Conservation (phyloP, 1,284 basidiomycete genomes). For the Marasmius oreades region DNA sequence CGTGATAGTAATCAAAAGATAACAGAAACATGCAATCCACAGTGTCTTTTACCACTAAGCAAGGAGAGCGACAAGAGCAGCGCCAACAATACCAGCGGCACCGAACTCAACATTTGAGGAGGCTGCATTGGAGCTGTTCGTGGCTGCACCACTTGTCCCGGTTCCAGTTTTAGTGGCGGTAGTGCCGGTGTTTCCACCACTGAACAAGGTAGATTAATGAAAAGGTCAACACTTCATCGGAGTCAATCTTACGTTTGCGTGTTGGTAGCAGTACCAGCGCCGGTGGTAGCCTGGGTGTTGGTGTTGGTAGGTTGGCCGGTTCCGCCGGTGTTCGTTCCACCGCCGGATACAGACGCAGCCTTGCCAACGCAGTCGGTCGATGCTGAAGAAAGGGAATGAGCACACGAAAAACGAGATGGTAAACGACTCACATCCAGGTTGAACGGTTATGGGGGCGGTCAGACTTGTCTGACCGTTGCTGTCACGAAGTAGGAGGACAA, state of each 20-base stretch:
- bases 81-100: conserved; percentile 43
- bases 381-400: conserved; percentile 21
- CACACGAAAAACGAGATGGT: conserved; percentile 10
- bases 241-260: background rate
- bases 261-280: conserved; percentile 17
- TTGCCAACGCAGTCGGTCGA: conserved; percentile 31
- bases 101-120: conserved; percentile 33
- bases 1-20: background rate
- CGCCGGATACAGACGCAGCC: conserved; percentile 10
- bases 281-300: conserved; percentile 13
- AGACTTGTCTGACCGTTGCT: conserved; percentile 42
- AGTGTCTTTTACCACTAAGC: conserved; percentile 25
- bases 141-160: conserved; percentile 10
- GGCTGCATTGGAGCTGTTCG: conserved; percentile 27
- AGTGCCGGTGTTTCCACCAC: conserved; percentile 16
- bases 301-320: conserved; percentile 16
- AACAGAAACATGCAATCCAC: background rate
- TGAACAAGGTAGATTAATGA: background rate
- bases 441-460: conserved; percentile 48
- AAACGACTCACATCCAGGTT: conserved; percentile 38
- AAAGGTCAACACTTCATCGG: background rate
- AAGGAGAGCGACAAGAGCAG: conserved; percentile 42
- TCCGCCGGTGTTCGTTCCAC: conserved; percentile 13
- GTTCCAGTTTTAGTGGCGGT: conserved; percentile 13
- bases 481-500: conserved; percentile 56